Evolutionary conservation across 495 filamentous ascomycete species (phyloP), one percentile per base, ranked within the genome.

Genomic region (Trichoderma asperelloides): DNA sequence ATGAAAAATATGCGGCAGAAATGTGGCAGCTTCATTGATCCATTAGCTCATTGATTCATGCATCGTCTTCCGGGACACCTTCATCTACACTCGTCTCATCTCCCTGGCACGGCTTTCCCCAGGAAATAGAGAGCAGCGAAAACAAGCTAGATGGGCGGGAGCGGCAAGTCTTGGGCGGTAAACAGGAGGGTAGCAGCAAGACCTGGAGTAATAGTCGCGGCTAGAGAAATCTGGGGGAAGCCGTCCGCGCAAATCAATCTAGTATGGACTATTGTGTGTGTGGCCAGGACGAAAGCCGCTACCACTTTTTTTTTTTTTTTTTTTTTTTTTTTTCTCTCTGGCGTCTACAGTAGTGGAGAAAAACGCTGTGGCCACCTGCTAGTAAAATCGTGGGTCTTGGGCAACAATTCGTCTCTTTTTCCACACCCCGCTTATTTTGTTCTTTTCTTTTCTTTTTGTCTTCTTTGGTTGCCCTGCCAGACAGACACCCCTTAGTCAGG

Each of bases 221-320:
- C 55, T 60, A 30, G 25, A 25, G 13, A 60, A 60, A 60, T 60
- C 55, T 30, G 55, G 55, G 55, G 47, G 55, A 21, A 60, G 55
- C 33, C 33, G 33, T 37, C 33, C 33, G 33, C 55, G 28, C 25
- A 60, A 25, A 23, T 23, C 55, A 23, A 9, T 60, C 27, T 60
- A 13, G 15, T 7, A 1, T 60, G 2, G n/a, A 51, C 25, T 60
- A 13, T 21, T 25, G 33, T 7, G 7, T 60, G 55, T 25, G 8
- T 0, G 55, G 27, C 49, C 3, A 3, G 23, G 25, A 30, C 27
- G 7, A 15, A 5, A 60, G 27, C 55, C 55, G 23, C 25, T 12
- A 21, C 15, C 13, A 8, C 5, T 5, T 12, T 25, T 60, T 60
- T 37, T 37, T 8, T 37, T 30, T 28, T 11, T 13, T 5, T 12